phyloP scores from a whole-genome alignment of 805 yeast genomes.

The Pichia californica region DNA sequence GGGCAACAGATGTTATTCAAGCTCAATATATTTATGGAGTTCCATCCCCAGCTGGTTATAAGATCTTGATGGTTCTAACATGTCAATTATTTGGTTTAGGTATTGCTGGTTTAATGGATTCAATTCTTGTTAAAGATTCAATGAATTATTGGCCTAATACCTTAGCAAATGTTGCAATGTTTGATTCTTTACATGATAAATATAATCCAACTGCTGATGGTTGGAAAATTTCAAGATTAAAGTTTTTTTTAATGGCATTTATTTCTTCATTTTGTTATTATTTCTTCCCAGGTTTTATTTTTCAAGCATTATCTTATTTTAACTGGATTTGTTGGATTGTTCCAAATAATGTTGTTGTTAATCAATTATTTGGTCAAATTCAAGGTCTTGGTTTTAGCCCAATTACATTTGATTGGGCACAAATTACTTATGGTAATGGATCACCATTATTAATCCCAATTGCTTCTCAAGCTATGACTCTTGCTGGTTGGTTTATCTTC shows the following conservation, averaged over 20 bases:
- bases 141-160: conserved; percentile 1
- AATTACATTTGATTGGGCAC: conserved; percentile 1
- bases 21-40: conserved; percentile 1
- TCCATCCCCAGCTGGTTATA: not conserved
- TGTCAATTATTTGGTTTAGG: conserved; percentile 1
- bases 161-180: conserved; percentile 1
- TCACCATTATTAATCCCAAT: not conserved
- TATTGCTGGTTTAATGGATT: not conserved
- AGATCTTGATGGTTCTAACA: conserved; percentile 1
- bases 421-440: conserved; percentile 1
- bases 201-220: not conserved
- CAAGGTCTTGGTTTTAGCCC: conserved; percentile 1
- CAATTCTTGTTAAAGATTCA: conserved; percentile 1
- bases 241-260: not conserved
- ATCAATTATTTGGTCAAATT: not conserved
- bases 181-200: not conserved
- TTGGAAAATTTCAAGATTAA: conserved; percentile 1
- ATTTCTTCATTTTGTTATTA: not conserved
- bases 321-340: conserved; percentile 2
- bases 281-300: not conserved
- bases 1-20: not conserved
- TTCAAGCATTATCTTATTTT: not conserved
- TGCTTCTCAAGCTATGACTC: not conserved
- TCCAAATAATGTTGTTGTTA: not conserved
- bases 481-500: conserved; percentile 1